Percentiles rank a stretch among this genome's conserved stretches.
Conservation (phyloP, 2,329 filamentous ascomycete species). For the Cytospora chrysosperma region DNA sequence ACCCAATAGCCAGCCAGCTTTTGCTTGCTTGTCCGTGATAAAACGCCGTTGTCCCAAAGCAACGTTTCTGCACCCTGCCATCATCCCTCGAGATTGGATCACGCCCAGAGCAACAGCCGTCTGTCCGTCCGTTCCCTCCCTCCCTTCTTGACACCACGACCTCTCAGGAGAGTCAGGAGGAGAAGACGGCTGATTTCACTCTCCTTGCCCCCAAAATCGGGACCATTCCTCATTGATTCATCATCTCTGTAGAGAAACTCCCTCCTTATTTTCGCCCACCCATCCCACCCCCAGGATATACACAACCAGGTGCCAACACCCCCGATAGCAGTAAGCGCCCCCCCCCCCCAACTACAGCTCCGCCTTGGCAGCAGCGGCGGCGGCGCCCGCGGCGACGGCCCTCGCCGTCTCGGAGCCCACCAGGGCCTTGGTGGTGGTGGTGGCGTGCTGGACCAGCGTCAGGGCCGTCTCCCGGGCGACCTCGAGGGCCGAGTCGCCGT, state of each 20-base stretch:
- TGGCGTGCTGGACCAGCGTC: constrained; percentile 31
- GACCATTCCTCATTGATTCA: background rate
- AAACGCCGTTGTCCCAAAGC: background rate
- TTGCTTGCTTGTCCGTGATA: background rate
- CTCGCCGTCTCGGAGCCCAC: constrained; percentile 31
- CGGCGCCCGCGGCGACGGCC: constrained; percentile 33
- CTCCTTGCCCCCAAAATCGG: background rate
- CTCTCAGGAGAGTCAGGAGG: background rate
- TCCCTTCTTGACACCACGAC: background rate
- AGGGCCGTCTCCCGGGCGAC: constrained; percentile 44
- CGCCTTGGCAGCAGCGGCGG: constrained; percentile 32
- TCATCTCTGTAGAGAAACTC: background rate
- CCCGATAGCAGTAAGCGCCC: no score
- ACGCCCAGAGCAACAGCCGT: background rate
- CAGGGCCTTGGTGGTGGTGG: constrained; percentile 29
- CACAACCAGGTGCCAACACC: no score
- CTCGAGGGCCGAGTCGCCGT: constrained; percentile 67
- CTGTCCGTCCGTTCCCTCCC: background rate
- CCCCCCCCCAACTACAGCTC: constrained; percentile 44
- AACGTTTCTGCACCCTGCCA: background rate
- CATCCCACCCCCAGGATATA: no score
- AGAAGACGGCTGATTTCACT: background rate
- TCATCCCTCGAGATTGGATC: background rate
- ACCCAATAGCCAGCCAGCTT: background rate
- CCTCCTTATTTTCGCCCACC: no score